phyloP scores from a whole-genome alignment of 805 yeast species.

The Zygosaccharomyces rouxii region DNA sequence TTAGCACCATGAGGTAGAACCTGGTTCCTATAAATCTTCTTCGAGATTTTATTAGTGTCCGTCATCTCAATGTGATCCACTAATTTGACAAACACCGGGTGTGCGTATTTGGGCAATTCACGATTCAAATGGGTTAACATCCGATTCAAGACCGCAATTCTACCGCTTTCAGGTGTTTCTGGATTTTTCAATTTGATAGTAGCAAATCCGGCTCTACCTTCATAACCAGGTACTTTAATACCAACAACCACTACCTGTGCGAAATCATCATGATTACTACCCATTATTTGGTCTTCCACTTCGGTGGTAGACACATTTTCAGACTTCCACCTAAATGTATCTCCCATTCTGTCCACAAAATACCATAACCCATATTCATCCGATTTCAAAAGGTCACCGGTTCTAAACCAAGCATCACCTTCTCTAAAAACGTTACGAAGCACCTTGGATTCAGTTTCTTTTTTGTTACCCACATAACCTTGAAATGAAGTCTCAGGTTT shows the following conservation, averaged over 20 bases:
- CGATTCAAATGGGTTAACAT: constrained; percentile 37
- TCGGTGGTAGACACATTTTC: constrained; percentile 93
- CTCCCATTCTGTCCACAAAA: constrained; percentile 91
- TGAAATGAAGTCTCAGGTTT: constrained; percentile 76
- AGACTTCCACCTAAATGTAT: constrained; percentile 94
- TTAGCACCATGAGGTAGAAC: constrained; percentile 60
- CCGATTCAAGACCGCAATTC: constrained; percentile 35
- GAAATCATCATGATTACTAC: constrained; percentile 36
- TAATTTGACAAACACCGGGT: constrained; percentile 77
- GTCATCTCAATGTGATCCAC: constrained; percentile 57
- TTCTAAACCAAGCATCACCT: constrained; percentile 89
- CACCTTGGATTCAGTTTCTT: constrained; percentile 75
- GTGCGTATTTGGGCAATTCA: constrained; percentile 75
- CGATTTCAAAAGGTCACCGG: constrained; percentile 74
- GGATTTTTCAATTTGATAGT: constrained; percentile 52
- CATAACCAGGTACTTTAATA: constrained; percentile 76
- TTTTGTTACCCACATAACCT: constrained; percentile 79
- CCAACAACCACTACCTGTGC: constrained; percentile 84
- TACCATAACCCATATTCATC: constrained; percentile 68
- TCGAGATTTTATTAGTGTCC: constrained; percentile 79
- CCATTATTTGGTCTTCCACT: constrained; percentile 69
- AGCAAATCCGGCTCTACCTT: constrained; percentile 93
- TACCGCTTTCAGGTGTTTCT: constrained; percentile 19
- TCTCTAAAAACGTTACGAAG: constrained; percentile 66
- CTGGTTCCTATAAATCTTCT: constrained; percentile 63